Percentiles rank a stretch among this genome's conserved stretches.
phyloP scores from a whole-genome alignment of 768 basidiomycete genomes.

The Suillus occidentalis region DNA sequence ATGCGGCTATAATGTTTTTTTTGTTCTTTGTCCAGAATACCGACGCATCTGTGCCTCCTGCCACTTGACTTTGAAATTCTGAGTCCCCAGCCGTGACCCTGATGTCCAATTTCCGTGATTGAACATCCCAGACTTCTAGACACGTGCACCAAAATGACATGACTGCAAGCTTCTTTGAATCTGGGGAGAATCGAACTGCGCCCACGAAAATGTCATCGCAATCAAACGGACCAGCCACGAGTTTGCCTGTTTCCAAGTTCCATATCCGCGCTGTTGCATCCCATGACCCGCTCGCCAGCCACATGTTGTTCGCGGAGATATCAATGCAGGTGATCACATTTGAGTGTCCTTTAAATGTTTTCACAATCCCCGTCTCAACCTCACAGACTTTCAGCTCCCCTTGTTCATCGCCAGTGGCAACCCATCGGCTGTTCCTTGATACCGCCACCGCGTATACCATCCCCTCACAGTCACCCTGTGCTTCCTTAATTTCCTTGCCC shows the following conservation, averaged over 20 bases:
- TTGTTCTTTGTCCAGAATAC: background rate
- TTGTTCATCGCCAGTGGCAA: background rate
- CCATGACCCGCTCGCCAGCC: background rate
- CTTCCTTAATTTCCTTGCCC: background rate
- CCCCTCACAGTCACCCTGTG: background rate
- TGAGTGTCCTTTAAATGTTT: background rate
- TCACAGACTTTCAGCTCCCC: background rate
- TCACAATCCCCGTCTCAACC: background rate
- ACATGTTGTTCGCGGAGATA: background rate
- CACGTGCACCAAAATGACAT: rapidly evolving
- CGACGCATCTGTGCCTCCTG: background rate
- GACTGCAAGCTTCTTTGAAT: background rate
- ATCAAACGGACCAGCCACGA: background rate
- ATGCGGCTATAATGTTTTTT: background rate
- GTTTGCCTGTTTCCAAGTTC: background rate
- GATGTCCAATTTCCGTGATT: background rate
- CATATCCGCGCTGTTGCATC: background rate
- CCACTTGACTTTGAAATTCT: too few species aligned
- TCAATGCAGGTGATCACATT: rapidly evolving
- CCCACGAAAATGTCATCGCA: too few species aligned
- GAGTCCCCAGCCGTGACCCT: too few species aligned
- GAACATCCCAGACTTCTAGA: background rate
- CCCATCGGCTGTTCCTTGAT: background rate
- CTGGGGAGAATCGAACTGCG: background rate
- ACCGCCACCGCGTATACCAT: background rate